A percentile compares a stretch with the other conserved stretches of the same genome.
Conservation (phyloP, 2,329 filamentous ascomycete genomes). For the Blastomyces silverae region DNA sequence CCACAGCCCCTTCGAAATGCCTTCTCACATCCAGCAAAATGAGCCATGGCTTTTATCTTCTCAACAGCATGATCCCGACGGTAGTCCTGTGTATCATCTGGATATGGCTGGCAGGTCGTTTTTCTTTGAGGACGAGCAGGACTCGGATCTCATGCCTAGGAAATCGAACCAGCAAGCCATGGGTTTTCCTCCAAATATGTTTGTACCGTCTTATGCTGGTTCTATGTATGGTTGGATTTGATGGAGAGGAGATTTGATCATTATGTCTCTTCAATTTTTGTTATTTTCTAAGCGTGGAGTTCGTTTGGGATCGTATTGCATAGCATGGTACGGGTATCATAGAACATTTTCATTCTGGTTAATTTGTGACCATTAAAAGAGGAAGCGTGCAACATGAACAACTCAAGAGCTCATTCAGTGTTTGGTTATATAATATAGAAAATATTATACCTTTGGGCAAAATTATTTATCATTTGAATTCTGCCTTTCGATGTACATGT, state of each 20-base stretch:
- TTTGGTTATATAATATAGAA: background rate
- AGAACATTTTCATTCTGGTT: background rate
- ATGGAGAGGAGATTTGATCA: slow-evolving; percentile 27
- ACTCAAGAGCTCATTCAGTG: background rate
- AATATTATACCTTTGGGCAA: background rate
- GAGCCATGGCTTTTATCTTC: slow-evolving; percentile 7
- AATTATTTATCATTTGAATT: background rate
- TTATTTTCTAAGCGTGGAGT: slow-evolving; percentile 10
- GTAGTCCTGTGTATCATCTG: background rate
- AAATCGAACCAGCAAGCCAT: slow-evolving; percentile 6
- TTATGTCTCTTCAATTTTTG: slow-evolving; percentile 15
- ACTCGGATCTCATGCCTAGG: slow-evolving; percentile 6
- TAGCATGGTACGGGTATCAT: slow-evolving; percentile 27
- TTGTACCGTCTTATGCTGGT: background rate
- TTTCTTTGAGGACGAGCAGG: slow-evolving; percentile 22
- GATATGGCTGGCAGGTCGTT: slow-evolving; percentile 19
- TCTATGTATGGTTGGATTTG: slow-evolving; percentile 12
- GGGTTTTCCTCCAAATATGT: slow-evolving; percentile 12
- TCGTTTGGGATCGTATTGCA: slow-evolving; percentile 24
- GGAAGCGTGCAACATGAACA: background rate
- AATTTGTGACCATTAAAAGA: background rate
- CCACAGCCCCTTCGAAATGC: background rate
- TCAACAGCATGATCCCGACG: slow-evolving; percentile 1
- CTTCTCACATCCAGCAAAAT: background rate
- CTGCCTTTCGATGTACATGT: background rate